phyloP scores from a whole-genome alignment of 805 yeast species.

The Diddensiella transvaalensis region DNA sequence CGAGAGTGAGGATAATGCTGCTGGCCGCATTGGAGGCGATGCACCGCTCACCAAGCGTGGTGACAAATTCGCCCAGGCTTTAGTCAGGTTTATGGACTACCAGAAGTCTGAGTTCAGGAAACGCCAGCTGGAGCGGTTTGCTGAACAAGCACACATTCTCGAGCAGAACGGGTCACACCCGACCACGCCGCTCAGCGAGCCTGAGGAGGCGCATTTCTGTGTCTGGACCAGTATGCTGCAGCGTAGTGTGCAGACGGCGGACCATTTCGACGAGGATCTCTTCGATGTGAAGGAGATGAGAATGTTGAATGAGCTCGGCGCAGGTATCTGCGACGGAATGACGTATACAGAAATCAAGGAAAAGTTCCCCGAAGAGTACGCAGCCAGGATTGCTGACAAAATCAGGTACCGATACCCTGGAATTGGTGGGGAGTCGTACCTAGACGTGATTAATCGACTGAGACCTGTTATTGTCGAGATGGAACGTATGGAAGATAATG shows the following conservation, averaged over 20 bases:
- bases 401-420: conserved; percentile 92
- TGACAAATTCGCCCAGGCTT: conserved; percentile 62
- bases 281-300: conserved; percentile 84
- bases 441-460: conserved; percentile 87
- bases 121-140: conserved; percentile 53
- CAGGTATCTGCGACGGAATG: conserved; percentile 90
- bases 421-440: conserved; percentile 92
- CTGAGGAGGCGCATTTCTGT: conserved; percentile 71
- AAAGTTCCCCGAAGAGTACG: conserved; percentile 72
- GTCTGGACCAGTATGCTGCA: conserved; percentile 91
- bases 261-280: conserved; percentile 65
- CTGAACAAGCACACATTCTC: conserved; percentile 43
- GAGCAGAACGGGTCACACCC: conserved; percentile 32
- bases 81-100: conserved; percentile 67
- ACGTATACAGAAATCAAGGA: conserved; percentile 82
- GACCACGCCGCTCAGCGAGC: conserved; percentile 35
- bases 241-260: conserved; percentile 75
- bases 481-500: conserved; percentile 86
- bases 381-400: conserved; percentile 70
- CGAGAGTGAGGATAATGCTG: conserved; percentile 79
- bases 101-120: conserved; percentile 68
- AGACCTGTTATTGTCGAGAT: conserved; percentile 89
- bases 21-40: conserved; percentile 91
- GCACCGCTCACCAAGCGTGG: conserved; percentile 80
- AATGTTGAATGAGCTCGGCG: conserved; percentile 90